Conservation (phyloP, 2,329 filamentous ascomycete genomes). For the Botrytis paeoniae region DNA sequence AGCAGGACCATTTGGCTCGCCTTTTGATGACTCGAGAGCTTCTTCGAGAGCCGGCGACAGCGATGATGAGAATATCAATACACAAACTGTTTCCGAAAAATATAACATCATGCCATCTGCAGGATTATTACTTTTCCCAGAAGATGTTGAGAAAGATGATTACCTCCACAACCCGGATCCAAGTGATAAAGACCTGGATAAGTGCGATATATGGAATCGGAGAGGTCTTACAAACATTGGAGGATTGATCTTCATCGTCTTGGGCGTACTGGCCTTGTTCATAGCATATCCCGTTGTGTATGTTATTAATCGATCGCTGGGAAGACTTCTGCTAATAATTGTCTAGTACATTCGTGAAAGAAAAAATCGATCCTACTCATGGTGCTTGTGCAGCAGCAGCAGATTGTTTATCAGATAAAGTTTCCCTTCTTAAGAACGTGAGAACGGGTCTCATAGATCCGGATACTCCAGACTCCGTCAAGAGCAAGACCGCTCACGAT, state of each 20-base stretch:
- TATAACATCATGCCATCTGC: slow-evolving; percentile 69
- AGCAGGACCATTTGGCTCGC: slow-evolving; percentile 37
- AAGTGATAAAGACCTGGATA: slow-evolving; percentile 56
- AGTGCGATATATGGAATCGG: slow-evolving; percentile 63
- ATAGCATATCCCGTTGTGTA: slow-evolving; percentile 69
- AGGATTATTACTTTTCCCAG: slow-evolving; percentile 64
- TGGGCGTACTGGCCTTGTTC: slow-evolving; percentile 63
- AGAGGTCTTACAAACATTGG: slow-evolving; percentile 64
- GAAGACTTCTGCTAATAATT: slow-evolving; percentile 29
- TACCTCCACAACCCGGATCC: slow-evolving; percentile 69
- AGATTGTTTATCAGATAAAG: slow-evolving; percentile 39
- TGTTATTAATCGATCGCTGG: slow-evolving; percentile 36
- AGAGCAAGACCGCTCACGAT: slow-evolving; percentile 53
- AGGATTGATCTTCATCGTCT: slow-evolving; percentile 55
- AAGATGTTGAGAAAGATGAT: slow-evolving; percentile 72
- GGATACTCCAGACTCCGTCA: slow-evolving; percentile 58
- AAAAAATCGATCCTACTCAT: slow-evolving; percentile 32
- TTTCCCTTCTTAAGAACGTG: slow-evolving; percentile 56
- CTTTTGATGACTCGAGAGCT: slow-evolving; percentile 40
- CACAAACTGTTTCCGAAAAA: slow-evolving; percentile 70
- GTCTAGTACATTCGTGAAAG: slow-evolving; percentile 54
- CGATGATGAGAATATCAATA: slow-evolving; percentile 64
- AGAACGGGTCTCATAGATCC: slow-evolving; percentile 62
- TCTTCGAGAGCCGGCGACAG: slow-evolving; percentile 45
- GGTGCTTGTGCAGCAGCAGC: slow-evolving; percentile 40